phyloP scores from a whole-genome alignment of 495 filamentous ascomycete species.

The Staphylotrichum tortipilum region DNA sequence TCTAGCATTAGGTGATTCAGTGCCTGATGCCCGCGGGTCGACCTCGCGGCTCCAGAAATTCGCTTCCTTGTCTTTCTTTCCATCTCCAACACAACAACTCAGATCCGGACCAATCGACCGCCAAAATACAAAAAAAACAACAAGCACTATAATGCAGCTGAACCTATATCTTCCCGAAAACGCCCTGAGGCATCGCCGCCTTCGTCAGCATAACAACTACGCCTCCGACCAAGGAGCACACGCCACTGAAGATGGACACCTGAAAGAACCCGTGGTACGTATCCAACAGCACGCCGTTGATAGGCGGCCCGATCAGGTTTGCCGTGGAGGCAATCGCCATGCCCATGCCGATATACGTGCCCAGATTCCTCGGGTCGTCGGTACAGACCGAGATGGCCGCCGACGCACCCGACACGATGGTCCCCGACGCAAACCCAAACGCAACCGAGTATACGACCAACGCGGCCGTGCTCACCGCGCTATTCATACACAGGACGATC shows the following conservation, averaged over 20 bases:
- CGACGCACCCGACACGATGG: conserved; percentile 38
- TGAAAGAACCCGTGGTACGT: conserved; percentile 34
- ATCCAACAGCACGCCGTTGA: conserved; percentile 42
- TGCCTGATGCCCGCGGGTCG: no score
- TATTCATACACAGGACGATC: conserved; percentile 36
- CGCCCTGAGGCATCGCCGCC: conserved; percentile 18
- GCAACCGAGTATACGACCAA: conserved; percentile 32
- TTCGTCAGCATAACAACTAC: conserved; percentile 23
- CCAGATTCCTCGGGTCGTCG: conserved; percentile 36
- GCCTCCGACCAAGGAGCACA: conserved; percentile 28
- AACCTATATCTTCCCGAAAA: conserved; percentile 17
- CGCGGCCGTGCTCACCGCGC: conserved; percentile 25
- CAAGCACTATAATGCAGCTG: no score
- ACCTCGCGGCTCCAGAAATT: no score
- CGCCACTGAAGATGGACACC: conserved; percentile 41
- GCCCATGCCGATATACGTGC: conserved; percentile 50
- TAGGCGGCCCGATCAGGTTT: conserved; percentile 43
- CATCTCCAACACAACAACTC: no score
- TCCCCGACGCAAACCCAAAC: conserved; percentile 35
- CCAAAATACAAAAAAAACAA: no score
- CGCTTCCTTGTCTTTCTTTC: no score
- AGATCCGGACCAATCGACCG: no score
- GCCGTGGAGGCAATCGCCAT: conserved; percentile 37
- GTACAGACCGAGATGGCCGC: conserved; percentile 36
- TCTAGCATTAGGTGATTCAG: no score